phyloP scores from a whole-genome alignment of 352 stramenopile genomes.

The Globisporangium megalacanthum region DNA sequence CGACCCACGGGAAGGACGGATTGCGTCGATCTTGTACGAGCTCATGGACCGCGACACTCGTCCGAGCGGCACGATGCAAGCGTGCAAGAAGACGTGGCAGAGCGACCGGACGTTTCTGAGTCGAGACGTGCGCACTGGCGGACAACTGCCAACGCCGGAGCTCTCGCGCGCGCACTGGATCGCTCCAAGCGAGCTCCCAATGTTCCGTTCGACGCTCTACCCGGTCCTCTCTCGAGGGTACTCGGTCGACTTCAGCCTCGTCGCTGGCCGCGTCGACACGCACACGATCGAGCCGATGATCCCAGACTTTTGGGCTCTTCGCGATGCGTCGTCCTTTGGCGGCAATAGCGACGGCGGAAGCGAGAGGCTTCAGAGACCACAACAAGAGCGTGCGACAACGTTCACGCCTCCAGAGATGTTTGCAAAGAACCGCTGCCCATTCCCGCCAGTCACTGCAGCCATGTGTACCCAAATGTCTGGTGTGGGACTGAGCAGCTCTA shows the following conservation, averaged over 20 bases:
- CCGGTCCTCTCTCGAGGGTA: constrained; percentile 37
- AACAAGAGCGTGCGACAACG: constrained; percentile 7
- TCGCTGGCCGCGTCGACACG: constrained; percentile 46
- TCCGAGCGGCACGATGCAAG: too few relatives aligned
- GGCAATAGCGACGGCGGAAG: constrained; percentile 2
- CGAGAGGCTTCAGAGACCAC: neutral
- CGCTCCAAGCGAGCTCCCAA: constrained; percentile 14
- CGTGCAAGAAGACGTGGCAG: constrained; percentile 27
- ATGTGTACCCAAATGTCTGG: neutral
- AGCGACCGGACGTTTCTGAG: constrained; percentile 51
- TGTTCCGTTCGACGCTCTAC: constrained; percentile 25
- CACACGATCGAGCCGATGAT: constrained; percentile 51
- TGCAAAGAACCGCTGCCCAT: constrained; percentile 27
- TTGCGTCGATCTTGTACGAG: constrained; percentile 53
- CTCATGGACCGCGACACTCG: constrained; percentile 44
- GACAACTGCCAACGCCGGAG: constrained; percentile 20
- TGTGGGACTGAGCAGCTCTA: neutral
- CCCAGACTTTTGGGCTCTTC: constrained; percentile 21
- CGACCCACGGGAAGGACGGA: constrained; percentile 41
- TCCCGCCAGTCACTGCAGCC: constrained; percentile 6
- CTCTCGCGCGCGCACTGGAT: constrained; percentile 28
- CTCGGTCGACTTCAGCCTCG: constrained; percentile 46
- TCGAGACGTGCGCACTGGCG: constrained; percentile 8
- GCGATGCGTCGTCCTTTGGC: neutral
- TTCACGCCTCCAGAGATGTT: constrained; percentile 47